phyloP scores from a whole-genome alignment of 345 rosid species.

The Salix caprea region DNA sequence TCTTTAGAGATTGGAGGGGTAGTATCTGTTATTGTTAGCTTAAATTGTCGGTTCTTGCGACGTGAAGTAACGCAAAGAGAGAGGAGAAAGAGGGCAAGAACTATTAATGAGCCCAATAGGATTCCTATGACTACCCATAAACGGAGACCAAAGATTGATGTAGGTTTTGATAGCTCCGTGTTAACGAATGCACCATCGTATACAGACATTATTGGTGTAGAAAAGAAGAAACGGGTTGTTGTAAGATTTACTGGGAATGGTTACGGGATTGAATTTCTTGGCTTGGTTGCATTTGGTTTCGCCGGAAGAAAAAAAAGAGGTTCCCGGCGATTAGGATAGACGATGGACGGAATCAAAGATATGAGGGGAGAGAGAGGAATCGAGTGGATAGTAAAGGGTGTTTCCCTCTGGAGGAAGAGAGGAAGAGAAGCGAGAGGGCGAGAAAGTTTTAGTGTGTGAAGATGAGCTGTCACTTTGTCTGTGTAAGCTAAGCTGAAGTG shows the following conservation, averaged over 20 bases:
- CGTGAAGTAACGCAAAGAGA: conserved; percentile 86
- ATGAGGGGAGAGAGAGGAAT: neutral
- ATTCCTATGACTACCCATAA: conserved; percentile 92
- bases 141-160: conserved; percentile 83
- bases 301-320: conserved; percentile 7
- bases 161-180: conserved; percentile 72
- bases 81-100: conserved; percentile 73
- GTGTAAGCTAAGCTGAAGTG: conserved; percentile 5
- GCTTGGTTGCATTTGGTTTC: neutral
- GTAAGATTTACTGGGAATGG: too few relatives aligned
- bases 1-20: conserved; percentile 79
- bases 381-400: neutral
- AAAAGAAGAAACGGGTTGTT: neutral
- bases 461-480: conserved; percentile 20
- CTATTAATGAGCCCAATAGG: conserved; percentile 74
- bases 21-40: conserved; percentile 7
- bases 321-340: neutral
- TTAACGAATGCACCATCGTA: conserved; percentile 67
- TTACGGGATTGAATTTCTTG: too few relatives aligned
- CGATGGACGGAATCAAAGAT: neutral
- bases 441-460: neutral
- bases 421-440: neutral
- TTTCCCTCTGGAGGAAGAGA: neutral
- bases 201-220: conserved; percentile 34
- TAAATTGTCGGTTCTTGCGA: conserved; percentile 41